phyloP scores from a whole-genome alignment of 768 basidiomycete genomes.

The Phanerodontia chrysosporium region DNA sequence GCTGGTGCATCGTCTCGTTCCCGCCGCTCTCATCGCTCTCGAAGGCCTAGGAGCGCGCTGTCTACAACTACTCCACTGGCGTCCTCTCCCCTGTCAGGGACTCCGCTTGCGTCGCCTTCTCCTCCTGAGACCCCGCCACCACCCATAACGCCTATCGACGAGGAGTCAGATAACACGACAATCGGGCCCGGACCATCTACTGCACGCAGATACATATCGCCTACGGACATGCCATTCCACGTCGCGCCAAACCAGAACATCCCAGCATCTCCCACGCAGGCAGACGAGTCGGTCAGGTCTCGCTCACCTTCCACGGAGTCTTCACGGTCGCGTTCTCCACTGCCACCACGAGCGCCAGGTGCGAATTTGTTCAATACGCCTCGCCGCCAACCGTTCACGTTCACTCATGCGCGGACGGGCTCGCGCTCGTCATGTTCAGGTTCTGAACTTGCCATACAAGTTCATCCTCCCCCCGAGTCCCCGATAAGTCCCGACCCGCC shows the following conservation, averaged over 20 bases:
- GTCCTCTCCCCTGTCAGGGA: conserved; percentile 65
- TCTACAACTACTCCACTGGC: conserved; percentile 38
- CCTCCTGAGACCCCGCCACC: conserved; percentile 50
- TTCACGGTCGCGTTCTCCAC: conserved; percentile 51
- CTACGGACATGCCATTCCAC: conserved; percentile 62
- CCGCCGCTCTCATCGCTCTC: conserved; percentile 58
- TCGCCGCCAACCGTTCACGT: conserved; percentile 48
- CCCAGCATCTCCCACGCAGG: conserved; percentile 37
- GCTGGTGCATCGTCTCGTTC: conserved; percentile 48
- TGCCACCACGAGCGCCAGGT: conserved; percentile 53
- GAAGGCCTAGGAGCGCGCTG: conserved; percentile 45
- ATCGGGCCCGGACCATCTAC: conserved; percentile 46
- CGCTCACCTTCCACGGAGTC: conserved; percentile 33
- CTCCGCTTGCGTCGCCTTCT: conserved; percentile 38
- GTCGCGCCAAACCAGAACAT: conserved; percentile 44
- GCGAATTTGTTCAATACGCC: conserved; percentile 78
- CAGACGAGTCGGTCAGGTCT: conserved; percentile 26
- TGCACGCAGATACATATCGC: conserved; percentile 51
- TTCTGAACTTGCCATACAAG: conserved; percentile 63
- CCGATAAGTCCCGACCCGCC: conserved; percentile 77
- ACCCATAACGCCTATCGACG: conserved; percentile 77
- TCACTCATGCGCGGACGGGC: conserved; percentile 27
- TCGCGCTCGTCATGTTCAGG: conserved; percentile 40
- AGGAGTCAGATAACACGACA: conserved; percentile 42
- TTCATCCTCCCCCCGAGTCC: conserved; percentile 77